Conservation (phyloP, 2,329 filamentous ascomycete genomes). For the Cytospora paraplurivora region DNA sequence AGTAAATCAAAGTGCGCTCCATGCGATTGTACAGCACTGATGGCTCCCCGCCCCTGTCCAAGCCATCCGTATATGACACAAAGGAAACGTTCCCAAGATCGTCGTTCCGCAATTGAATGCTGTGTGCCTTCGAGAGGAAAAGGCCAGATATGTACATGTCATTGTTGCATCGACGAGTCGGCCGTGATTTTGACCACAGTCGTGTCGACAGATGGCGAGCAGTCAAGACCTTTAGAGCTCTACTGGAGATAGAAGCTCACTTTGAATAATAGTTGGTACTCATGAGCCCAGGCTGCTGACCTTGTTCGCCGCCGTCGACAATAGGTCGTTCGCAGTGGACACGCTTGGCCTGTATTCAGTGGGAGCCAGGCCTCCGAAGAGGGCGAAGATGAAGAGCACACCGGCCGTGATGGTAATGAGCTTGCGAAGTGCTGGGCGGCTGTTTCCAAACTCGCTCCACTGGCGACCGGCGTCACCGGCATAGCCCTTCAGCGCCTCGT, state of each 20-base stretch:
- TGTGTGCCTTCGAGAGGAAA: constrained; percentile 2
- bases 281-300: constrained; percentile 44
- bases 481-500: constrained; percentile 81
- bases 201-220: constrained; percentile 8
- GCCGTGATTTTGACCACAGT: background rate
- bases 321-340: constrained; percentile 50
- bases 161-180: constrained; percentile 11
- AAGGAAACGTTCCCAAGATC: constrained; percentile 1
- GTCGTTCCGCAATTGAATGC: constrained; percentile 5
- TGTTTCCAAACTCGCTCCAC: constrained; percentile 84
- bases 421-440: constrained; percentile 77
- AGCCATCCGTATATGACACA: constrained; percentile 4
- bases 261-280: background rate
- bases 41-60: background rate
- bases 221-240: constrained; percentile 16
- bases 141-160: constrained; percentile 20
- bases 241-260: background rate
- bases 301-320: constrained; percentile 52
- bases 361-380: constrained; percentile 69
- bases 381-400: constrained; percentile 66
- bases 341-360: constrained; percentile 49
- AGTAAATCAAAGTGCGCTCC: background rate
- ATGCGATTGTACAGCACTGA: constrained; percentile 11
- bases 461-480: constrained; percentile 69
- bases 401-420: constrained; percentile 67